A percentile compares a stretch with the other conserved stretches of the same genome.
Evolutionary conservation across 2,329 filamentous ascomycete genomes (phyloP).

Genomic region (Ceratocystis lukuohia): DNA sequence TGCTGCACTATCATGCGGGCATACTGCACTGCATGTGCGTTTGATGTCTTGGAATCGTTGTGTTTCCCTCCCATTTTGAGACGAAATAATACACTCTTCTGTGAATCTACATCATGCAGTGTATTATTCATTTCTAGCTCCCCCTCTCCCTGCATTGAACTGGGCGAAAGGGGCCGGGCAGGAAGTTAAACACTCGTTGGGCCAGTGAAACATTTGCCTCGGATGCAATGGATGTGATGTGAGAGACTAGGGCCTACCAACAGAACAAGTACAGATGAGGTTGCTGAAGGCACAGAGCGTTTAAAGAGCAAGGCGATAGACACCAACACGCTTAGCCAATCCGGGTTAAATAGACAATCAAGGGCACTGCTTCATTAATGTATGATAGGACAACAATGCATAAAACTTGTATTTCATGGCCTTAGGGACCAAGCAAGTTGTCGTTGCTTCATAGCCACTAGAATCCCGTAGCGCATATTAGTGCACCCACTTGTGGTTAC

Average conservation of each 20-base stretch:
- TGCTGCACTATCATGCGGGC: neutral
- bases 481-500: neutral
- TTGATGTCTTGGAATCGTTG: neutral
- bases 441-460: neutral
- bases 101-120: neutral
- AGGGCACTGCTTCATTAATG: no score
- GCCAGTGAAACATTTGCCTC: neutral
- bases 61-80: neutral
- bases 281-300: neutral
- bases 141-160: neutral
- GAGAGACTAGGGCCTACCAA: neutral
- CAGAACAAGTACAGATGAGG: neutral
- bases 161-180: neutral
- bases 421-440: neutral
- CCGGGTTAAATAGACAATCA: no score
- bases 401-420: neutral
- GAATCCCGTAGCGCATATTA: neutral
- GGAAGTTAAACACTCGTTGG: neutral
- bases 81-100: neutral
- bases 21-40: neutral
- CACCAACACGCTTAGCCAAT: no score
- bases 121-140: neutral
- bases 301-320: neutral
- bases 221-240: neutral
- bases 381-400: neutral